Percentiles rank a stretch among this genome's conserved stretches.
Conservation (phyloP, 2,329 filamentous ascomycete species). For the Endothia cerciana region DNA sequence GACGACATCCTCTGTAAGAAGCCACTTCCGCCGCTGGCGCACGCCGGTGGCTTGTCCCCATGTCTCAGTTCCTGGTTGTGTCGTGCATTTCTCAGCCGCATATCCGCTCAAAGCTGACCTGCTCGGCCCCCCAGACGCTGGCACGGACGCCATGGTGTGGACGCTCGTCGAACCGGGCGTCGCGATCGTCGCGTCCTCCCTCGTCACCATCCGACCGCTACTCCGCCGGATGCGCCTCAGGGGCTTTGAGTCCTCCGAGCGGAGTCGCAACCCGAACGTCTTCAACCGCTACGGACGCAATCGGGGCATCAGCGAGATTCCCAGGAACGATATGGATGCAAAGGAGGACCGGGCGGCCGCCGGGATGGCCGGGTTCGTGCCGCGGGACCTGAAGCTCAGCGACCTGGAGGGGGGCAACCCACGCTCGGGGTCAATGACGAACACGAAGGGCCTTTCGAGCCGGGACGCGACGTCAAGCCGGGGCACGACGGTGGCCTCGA, state of each 20-base stretch:
- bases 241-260: constrained; percentile 50
- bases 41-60: background rate
- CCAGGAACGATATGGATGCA: constrained; percentile 12
- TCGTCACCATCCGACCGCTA: constrained; percentile 59
- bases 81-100: too few relatives aligned
- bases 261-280: constrained; percentile 38
- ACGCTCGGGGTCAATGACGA: constrained; percentile 1
- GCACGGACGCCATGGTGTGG: constrained; percentile 59
- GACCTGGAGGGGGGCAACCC: constrained; percentile 38
- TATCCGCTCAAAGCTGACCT: background rate
- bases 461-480: constrained; percentile 17
- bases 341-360: constrained; percentile 19
- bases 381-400: constrained; percentile 43
- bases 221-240: constrained; percentile 52
- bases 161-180: constrained; percentile 61
- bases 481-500: constrained; percentile 11
- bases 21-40: too few relatives aligned
- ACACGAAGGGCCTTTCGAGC: constrained; percentile 15
- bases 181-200: constrained; percentile 57
- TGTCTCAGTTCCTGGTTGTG: too few relatives aligned
- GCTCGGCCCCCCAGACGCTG: constrained; percentile 42
- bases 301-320: constrained; percentile 25
- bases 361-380: constrained; percentile 41
- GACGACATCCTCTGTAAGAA: constrained; percentile 54
- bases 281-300: constrained; percentile 39